Base-by-base conservation (phyloP, 2,329 filamentous ascomycete species). In the Rugonectria rugulosa region DNA sequence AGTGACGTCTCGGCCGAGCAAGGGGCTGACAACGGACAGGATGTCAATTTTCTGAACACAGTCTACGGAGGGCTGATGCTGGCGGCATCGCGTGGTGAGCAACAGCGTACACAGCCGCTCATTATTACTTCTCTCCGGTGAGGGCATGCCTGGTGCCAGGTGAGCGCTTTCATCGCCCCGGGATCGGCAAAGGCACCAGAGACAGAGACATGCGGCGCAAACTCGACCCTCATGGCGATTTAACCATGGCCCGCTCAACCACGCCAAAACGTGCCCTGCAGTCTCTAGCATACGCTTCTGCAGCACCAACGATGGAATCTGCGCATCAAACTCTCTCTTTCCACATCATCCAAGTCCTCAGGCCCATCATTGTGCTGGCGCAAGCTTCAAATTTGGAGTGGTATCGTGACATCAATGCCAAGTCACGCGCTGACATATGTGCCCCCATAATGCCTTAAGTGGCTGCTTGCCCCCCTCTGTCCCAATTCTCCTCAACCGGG, bases 401-500 rank as follows among this genome's bases (percentile, higher is more conserved):
- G 21, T 29, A 61, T 63, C 53, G 62, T 66, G 56, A 62, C 60
- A 66, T 66, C 58, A 45, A 63, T 56, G 26, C 52, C 31, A 41
- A 63, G 58, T 67, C 64, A 65, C 62, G 64, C 62, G 60, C 64
- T 64, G 60, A 60, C 58, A 55, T 36, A 55, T 58, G 62, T 64
- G 46, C 40, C 41, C 43, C 27, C 51, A 41, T 48, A 20, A 32
- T 53, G 44, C 29, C 43, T 54, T 59, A 59, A 60, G 62, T 67
- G 64, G 64, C 64, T 63, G 64, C 51, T n/a, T 56, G 51, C 19
- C 23, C 53, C 53, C 42, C 47, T 56, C 53, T 50, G 49, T 56
- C 42, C 27, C 40, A 8, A n/a, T n/a, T 32, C 12, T 41, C 38
- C 45, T 26, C 44, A 46, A 34, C 32, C 26, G 44, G 37, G 47